phyloP scores from a whole-genome alignment of 1,139 yeast species.

The Eremothecium sinecaudum region DNA sequence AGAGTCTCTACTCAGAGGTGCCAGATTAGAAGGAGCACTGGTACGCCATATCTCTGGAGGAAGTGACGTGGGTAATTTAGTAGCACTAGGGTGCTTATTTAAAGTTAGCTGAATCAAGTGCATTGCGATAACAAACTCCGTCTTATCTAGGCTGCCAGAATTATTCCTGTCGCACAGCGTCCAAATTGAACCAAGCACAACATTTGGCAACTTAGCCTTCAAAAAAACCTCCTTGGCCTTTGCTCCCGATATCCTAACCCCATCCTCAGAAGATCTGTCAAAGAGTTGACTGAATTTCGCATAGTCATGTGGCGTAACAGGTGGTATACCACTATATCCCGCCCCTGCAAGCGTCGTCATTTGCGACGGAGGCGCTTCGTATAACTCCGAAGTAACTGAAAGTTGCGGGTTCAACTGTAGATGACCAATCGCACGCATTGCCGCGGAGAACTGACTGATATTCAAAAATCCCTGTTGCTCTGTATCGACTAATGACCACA shows the following conservation, averaged over 20 bases:
- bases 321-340: constrained; percentile 38
- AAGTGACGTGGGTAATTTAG: constrained; percentile 57
- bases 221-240: constrained; percentile 77
- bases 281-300: constrained; percentile 67
- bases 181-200: constrained; percentile 81
- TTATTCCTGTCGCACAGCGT: constrained; percentile 68
- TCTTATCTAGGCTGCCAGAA: constrained; percentile 58
- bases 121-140: constrained; percentile 88
- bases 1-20: constrained; percentile 27
- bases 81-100: constrained; percentile 55
- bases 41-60: constrained; percentile 64
- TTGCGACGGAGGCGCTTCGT: constrained; percentile 20
- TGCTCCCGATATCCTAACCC: constrained; percentile 53
- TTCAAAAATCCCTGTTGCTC: constrained; percentile 79
- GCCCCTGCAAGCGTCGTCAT: constrained; percentile 38
- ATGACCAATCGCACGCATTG: constrained; percentile 83
- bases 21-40: constrained; percentile 25
- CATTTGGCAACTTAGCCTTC: constrained; percentile 76
- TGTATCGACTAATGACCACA: constrained; percentile 88
- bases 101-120: constrained; percentile 78
- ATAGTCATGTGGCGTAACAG: constrained; percentile 55
- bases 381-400: constrained; percentile 21
- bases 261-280: constrained; percentile 45
- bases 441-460: constrained; percentile 72
- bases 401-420: constrained; percentile 42